Conservation (phyloP, 139 green algal species). For the Deuterostichococcus epilithicus region DNA sequence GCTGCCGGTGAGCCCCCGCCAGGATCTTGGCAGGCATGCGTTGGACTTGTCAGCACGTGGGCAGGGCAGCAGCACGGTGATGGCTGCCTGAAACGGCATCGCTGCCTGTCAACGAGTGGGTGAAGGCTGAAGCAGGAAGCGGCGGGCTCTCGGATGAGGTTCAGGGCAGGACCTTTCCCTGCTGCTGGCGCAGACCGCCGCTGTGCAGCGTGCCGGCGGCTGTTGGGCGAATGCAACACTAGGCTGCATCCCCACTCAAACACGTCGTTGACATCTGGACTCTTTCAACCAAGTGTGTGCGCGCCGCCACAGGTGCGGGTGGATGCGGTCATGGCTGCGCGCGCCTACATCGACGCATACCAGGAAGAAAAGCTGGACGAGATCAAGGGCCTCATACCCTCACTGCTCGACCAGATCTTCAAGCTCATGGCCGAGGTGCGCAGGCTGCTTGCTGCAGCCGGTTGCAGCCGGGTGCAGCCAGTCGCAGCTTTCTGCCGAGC, state of each 20-base stretch:
- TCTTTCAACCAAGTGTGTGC: conserved; percentile 10
- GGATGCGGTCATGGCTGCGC: conserved; percentile 76
- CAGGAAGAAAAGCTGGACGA: conserved; percentile 67
- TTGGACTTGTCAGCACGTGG: too few species aligned
- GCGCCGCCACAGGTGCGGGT: conserved; percentile 61
- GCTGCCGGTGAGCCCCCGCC: conserved; percentile 90
- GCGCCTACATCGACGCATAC: conserved; percentile 84
- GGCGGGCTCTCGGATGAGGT: too few species aligned
- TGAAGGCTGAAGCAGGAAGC: too few species aligned
- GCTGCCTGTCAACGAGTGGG: too few species aligned
- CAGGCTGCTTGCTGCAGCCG: not conserved
- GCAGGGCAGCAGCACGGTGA: too few species aligned
- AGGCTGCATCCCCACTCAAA: too few species aligned
- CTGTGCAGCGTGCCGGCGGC: too few species aligned
- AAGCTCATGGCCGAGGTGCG: conserved; percentile 81
- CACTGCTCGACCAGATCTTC: conserved; percentile 86
- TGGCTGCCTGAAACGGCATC: too few species aligned
- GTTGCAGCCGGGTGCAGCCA: not conserved
- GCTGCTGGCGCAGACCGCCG: too few species aligned
- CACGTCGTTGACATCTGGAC: too few species aligned
- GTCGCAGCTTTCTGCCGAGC: not conserved
- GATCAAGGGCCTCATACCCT: conserved; percentile 75
- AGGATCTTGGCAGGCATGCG: too few species aligned
- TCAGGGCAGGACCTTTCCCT: too few species aligned
- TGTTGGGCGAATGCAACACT: not conserved